Evolutionary conservation across 768 basidiomycete species (phyloP).

Genomic region (Megacollybia marginata): DNA sequence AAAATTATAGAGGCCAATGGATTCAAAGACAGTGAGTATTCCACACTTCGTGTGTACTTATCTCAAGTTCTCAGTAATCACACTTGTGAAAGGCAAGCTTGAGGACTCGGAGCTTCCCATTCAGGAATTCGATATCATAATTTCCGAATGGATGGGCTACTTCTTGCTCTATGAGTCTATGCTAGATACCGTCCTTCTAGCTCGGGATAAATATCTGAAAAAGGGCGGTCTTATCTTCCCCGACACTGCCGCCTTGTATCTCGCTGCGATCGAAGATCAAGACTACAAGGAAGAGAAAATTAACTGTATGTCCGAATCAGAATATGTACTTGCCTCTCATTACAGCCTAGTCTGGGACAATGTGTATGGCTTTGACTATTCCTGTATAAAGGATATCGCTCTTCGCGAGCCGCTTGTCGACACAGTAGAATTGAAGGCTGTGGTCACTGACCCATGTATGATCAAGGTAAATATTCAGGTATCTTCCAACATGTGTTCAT

Average conservation of each 20-base stretch:
- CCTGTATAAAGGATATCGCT: constrained; percentile 98
- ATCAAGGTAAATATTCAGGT: constrained; percentile 54
- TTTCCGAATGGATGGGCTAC: constrained; percentile 99
- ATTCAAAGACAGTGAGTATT: constrained; percentile 74
- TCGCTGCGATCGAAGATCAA: constrained; percentile 98
- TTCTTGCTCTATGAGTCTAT: constrained; percentile 99
- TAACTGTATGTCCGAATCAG: constrained; percentile 63
- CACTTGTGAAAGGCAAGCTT: constrained; percentile 95
- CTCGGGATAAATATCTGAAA: constrained; percentile 94
- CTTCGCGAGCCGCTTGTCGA: constrained; percentile 94
- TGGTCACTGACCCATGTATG: constrained; percentile 86
- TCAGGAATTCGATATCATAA: constrained; percentile 94
- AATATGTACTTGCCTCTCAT: neutral
- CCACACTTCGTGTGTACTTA: constrained; percentile 4
- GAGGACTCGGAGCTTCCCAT: constrained; percentile 89
- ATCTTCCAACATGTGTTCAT: neutral
- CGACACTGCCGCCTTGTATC: constrained; percentile 84
- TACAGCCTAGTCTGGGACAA: constrained; percentile 86
- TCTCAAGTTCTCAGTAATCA: constrained; percentile 57
- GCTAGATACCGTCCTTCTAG: constrained; percentile 96
- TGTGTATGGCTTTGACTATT: constrained; percentile 99
- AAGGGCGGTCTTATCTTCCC: constrained; percentile 91
- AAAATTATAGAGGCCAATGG: constrained; percentile 97
- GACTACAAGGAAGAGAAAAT: constrained; percentile 99
- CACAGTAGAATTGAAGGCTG: constrained; percentile 95